Evolutionary conservation across 2,329 filamentous ascomycete species (phyloP).

Genomic region (Colletotrichum sp.): DNA sequence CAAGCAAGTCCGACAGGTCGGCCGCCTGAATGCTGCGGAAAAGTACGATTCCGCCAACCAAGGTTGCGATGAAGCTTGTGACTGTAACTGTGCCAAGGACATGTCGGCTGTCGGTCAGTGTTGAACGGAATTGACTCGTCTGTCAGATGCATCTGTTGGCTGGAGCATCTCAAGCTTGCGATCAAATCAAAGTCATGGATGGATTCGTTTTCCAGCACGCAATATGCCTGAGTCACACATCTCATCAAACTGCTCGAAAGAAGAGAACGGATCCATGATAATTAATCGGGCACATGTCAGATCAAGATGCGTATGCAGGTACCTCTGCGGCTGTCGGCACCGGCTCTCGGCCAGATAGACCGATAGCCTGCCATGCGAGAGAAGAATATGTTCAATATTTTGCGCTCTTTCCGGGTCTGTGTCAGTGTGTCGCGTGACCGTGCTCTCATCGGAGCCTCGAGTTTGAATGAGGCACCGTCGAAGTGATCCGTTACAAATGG

Average conservation of each 20-base stretch:
- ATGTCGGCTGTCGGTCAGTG: not conserved
- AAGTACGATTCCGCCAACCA: not conserved
- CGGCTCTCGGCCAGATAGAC: not conserved
- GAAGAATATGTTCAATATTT: not conserved
- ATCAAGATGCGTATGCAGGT: not conserved
- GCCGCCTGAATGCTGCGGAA: not conserved
- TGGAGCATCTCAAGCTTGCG: not conserved
- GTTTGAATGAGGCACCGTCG: not conserved
- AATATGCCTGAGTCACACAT: not conserved
- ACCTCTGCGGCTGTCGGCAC: not conserved
- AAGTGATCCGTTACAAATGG: not conserved
- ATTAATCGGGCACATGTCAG: not conserved
- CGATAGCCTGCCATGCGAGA: not conserved
- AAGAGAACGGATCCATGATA: not conserved
- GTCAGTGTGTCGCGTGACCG: not conserved
- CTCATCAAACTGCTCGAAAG: not conserved
- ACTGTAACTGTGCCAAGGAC: not conserved
- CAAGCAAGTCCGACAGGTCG: not conserved
- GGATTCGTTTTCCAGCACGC: not conserved
- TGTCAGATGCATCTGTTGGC: not conserved
- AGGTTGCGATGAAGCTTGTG: not conserved
- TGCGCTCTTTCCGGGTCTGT: not conserved
- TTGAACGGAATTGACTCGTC: not conserved
- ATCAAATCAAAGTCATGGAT: not conserved
- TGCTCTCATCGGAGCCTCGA: not conserved